Percentiles rank a stretch among this genome's conserved stretches.
Conservation (phyloP, 2,329 filamentous ascomycete genomes). For the Microdochium paspali region DNA sequence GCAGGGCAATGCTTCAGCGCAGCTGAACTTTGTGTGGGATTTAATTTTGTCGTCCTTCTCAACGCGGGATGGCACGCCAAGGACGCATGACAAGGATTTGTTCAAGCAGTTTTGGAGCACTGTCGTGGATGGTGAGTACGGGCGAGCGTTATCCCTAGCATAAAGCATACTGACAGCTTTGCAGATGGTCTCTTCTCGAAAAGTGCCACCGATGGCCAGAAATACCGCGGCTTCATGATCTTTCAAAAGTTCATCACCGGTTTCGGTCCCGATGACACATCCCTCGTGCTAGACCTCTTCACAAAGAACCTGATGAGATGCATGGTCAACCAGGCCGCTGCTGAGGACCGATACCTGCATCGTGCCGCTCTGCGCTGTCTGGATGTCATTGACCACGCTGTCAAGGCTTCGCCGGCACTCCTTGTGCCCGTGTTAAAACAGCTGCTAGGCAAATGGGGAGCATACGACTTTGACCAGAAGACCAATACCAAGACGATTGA, state of each 20-base stretch:
- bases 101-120: conserved; percentile 80
- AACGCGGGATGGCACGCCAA: conserved; percentile 17
- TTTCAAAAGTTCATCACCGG: conserved; percentile 65
- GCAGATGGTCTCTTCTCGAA: conserved; percentile 75
- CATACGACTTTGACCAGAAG: conserved; percentile 73
- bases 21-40: conserved; percentile 83
- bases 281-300: conserved; percentile 54
- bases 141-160: neutral
- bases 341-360: conserved; percentile 70
- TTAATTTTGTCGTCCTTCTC: conserved; percentile 54
- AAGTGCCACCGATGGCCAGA: conserved; percentile 75
- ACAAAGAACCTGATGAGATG: conserved; percentile 75
- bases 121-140: conserved; percentile 70
- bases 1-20: conserved; percentile 68
- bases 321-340: conserved; percentile 72
- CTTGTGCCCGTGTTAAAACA: conserved; percentile 53
- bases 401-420: conserved; percentile 49
- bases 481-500: conserved; percentile 83
- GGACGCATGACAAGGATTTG: conserved; percentile 27
- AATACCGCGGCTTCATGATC: conserved; percentile 84
- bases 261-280: conserved; percentile 32
- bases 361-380: conserved; percentile 68
- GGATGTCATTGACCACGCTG: conserved; percentile 58
- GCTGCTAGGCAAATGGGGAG: conserved; percentile 61
- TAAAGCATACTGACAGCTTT: neutral